These are phyloP conservation scores for Thielaviopsis populi DNA, from an alignment of 2,329 filamentous ascomycete genomes.

Conservation along the genomic window DNA sequence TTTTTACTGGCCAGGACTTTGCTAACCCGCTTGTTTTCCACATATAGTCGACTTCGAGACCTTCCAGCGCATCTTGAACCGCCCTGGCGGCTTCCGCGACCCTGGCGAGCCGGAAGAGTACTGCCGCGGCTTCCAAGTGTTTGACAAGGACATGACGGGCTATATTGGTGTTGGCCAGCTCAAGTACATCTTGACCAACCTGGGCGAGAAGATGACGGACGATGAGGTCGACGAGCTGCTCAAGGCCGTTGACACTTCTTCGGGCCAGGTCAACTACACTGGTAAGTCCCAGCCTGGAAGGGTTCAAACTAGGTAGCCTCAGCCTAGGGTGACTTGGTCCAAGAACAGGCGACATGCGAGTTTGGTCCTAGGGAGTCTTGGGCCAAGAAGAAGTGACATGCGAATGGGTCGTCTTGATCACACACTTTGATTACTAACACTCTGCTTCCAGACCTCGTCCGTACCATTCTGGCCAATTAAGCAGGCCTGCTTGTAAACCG, in stretches of 20 bases:
- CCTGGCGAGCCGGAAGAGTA: slow-evolving; percentile 97
- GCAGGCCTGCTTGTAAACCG: slow-evolving; percentile 16
- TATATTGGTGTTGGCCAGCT: slow-evolving; percentile 96
- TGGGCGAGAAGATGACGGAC: slow-evolving; percentile 98
- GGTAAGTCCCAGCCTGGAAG: slow-evolving; percentile 40
- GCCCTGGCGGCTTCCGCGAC: slow-evolving; percentile 94
- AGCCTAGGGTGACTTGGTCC: not conserved
- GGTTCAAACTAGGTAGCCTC: not conserved
- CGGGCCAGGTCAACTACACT: slow-evolving; percentile 93
- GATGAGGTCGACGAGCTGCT: slow-evolving; percentile 97
- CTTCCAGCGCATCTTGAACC: slow-evolving; percentile 92
- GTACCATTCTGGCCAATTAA: slow-evolving; percentile 75
- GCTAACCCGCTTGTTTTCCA: not conserved
- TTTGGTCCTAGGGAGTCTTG: not conserved
- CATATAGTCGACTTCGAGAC: slow-evolving; percentile 85
- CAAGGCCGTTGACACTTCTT: slow-evolving; percentile 93
- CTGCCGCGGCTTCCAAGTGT: slow-evolving; percentile 96
- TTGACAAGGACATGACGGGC: slow-evolving; percentile 97
- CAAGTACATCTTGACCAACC: slow-evolving; percentile 92
- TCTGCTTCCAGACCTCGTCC: slow-evolving; percentile 52
- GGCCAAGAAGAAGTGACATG: not conserved
- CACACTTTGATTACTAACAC: slow-evolving; percentile 16
- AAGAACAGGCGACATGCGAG: not conserved
- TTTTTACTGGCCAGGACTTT: not conserved
- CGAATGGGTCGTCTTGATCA: not conserved